Percentiles rank a stretch among this genome's conserved stretches.
phyloP scores from a whole-genome alignment of 805 yeast species.

The Nakazawaea ambrosiae region DNA sequence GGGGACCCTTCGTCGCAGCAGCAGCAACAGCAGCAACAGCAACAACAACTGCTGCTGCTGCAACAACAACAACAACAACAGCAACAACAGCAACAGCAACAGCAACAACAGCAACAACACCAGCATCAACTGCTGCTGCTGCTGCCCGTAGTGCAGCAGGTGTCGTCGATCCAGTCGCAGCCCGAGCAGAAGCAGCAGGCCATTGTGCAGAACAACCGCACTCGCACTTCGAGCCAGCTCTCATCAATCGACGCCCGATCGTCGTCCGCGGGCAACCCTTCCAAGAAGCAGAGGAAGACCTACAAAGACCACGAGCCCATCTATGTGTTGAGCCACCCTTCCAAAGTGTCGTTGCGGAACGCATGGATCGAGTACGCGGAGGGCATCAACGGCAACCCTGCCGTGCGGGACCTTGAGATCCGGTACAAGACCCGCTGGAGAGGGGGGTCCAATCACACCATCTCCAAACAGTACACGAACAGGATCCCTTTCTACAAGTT shows the following conservation, averaged over 20 bases:
- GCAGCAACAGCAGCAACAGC: constrained; percentile 12
- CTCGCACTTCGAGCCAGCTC: constrained; percentile 7
- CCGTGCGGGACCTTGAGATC: constrained; percentile 31
- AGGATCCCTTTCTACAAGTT: constrained; percentile 10
- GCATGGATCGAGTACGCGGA: constrained; percentile 25
- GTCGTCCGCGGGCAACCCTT: constrained; percentile 8
- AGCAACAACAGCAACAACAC: no score
- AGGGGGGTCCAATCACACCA: constrained; percentile 25
- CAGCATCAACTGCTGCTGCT: constrained; percentile 7
- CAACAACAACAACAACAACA: constrained; percentile 12
- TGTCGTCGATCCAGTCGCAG: neutral
- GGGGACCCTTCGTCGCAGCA: constrained; percentile 11
- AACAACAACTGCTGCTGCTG: constrained; percentile 7
- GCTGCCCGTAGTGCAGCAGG: constrained; percentile 2
- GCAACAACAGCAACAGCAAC: constrained; percentile 14
- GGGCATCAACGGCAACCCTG: constrained; percentile 34
- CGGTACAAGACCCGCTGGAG: constrained; percentile 36
- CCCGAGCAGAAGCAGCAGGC: constrained; percentile 10
- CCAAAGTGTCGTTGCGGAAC: constrained; percentile 13
- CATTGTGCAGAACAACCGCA: constrained; percentile 4
- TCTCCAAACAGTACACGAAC: constrained; percentile 18
- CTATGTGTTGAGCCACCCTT: constrained; percentile 13
- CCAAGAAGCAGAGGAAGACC: constrained; percentile 14
- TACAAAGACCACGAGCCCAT: constrained; percentile 13
- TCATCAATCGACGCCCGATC: constrained; percentile 7